Conservation (phyloP, 2,329 filamentous ascomycete genomes). For the Lasiodiplodia theobromae region DNA sequence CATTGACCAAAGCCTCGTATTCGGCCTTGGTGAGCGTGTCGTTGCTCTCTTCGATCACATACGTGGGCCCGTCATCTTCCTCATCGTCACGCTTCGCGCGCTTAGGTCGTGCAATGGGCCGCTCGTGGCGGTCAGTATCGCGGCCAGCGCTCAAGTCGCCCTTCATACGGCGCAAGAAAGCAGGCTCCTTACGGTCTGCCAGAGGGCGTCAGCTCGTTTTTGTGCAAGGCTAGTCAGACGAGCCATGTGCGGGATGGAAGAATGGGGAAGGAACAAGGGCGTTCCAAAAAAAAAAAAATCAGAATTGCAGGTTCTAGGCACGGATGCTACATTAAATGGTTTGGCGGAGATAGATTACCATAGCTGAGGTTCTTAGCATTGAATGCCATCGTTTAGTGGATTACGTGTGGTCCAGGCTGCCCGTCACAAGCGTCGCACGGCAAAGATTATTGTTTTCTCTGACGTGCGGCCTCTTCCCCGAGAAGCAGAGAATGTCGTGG, state of each 20-base stretch:
- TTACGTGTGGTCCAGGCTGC: slow-evolving; percentile 1
- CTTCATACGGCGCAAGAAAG: slow-evolving; percentile 56
- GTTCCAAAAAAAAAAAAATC: background rate
- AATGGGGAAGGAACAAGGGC: background rate
- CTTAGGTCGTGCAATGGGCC: slow-evolving; percentile 53
- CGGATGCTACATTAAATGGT: background rate
- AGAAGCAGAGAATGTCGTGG: background rate
- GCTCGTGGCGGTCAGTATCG: slow-evolving; percentile 54
- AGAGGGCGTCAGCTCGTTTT: background rate
- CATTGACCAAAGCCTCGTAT: slow-evolving; percentile 52
- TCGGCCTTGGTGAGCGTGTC: slow-evolving; percentile 63
- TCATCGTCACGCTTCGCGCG: slow-evolving; percentile 64
- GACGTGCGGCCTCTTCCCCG: slow-evolving; percentile 2
- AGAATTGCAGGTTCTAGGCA: background rate
- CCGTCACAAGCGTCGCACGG: background rate
- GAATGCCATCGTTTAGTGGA: slow-evolving; percentile 55
- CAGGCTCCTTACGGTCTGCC: slow-evolving; percentile 60
- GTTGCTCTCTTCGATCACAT: slow-evolving; percentile 76
- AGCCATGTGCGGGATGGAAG: background rate
- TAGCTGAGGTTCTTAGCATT: slow-evolving; percentile 76
- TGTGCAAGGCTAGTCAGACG: background rate
- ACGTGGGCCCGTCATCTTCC: slow-evolving; percentile 77
- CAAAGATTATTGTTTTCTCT: background rate
- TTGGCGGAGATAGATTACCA: slow-evolving; percentile 45
- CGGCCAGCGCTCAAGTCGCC: slow-evolving; percentile 60